These are phyloP conservation scores for Amanita subjunquillea DNA, from an alignment of 768 basidiomycete genomes.

Conservation along the genomic window DNA sequence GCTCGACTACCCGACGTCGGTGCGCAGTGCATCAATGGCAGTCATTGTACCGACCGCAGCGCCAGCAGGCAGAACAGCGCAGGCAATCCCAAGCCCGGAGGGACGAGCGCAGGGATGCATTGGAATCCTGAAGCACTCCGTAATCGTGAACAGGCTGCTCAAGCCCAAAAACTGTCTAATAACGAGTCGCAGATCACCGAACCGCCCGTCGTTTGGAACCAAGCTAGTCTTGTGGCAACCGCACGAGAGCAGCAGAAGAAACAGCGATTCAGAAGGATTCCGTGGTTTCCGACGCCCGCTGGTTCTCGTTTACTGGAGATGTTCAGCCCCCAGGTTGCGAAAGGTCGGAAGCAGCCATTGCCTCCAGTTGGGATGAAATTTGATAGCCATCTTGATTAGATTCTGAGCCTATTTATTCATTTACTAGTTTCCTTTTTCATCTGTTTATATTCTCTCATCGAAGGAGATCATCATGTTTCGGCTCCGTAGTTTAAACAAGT, in stretches of 20 bases:
- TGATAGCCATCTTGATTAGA: not conserved
- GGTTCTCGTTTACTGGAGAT: constrained; percentile 2
- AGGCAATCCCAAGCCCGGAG: not conserved
- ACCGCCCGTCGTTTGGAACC: not conserved
- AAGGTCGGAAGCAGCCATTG: not conserved
- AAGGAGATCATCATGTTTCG: too few species aligned
- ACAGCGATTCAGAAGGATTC: not conserved
- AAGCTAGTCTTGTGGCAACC: not conserved
- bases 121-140: constrained; percentile 1
- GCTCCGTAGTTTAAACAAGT: too few species aligned
- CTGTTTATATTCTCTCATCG: too few species aligned
- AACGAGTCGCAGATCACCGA: not conserved
- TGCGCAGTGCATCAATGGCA: constrained; percentile 1
- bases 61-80: not conserved
- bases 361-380: not conserved
- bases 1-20: constrained; percentile 2
- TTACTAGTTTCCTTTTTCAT: too few species aligned
- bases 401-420: not conserved
- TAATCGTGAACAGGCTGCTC: not conserved
- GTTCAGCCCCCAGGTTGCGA: not conserved
- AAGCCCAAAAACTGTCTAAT: not conserved
- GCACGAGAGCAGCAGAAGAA: not conserved
- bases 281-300: not conserved
- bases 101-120: not conserved
- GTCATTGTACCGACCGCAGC: not conserved